These are phyloP conservation scores for Claviceps sp. DNA, from an alignment of 2,329 filamentous ascomycete species.

Conservation along the genomic window DNA sequence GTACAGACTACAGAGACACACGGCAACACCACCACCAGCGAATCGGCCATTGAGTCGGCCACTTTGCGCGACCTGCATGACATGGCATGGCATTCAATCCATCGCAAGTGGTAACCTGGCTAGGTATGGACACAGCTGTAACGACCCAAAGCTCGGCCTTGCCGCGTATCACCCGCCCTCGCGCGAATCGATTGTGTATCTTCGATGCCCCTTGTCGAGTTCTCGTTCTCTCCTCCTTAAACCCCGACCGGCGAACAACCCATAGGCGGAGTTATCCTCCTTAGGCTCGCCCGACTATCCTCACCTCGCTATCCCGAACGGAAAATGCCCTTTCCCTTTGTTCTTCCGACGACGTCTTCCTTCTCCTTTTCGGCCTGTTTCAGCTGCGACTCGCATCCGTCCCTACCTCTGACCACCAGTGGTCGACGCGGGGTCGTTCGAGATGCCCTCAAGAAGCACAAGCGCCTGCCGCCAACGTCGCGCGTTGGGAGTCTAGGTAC, in stretches of 20 bases:
- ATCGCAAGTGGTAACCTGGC: neutral
- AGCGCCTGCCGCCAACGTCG: constrained; percentile 61
- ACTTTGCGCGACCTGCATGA: no score
- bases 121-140: neutral
- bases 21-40: no score
- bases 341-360: constrained; percentile 77
- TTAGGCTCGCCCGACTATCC: neutral
- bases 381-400: constrained; percentile 72
- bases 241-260: neutral
- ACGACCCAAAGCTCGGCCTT: neutral
- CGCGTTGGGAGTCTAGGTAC: constrained; percentile 57
- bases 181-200: neutral
- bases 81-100: no score
- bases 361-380: constrained; percentile 71
- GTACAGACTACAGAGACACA: no score
- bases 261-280: neutral
- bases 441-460: constrained; percentile 77
- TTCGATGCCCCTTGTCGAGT: neutral
- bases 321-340: constrained; percentile 79
- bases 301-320: neutral
- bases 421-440: constrained; percentile 74
- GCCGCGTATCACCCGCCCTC: neutral
- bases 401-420: constrained; percentile 68
- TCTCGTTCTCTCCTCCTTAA: neutral
- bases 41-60: no score